phyloP scores from a whole-genome alignment of 2,329 filamentous ascomycete species.

The Triangularia verruculosa region DNA sequence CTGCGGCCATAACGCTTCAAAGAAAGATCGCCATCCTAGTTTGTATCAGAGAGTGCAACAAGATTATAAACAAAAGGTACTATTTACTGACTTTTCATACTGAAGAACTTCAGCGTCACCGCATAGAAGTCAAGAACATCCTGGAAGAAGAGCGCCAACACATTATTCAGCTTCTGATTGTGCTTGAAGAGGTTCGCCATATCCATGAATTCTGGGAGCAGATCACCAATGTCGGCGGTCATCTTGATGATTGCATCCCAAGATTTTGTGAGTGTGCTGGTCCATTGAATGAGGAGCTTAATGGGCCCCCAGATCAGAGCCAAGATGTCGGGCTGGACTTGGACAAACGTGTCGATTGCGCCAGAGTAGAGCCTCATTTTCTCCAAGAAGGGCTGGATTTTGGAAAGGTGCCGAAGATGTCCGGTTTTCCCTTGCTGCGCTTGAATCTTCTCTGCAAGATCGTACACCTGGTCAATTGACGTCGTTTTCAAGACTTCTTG shows the following conservation, averaged over 20 bases:
- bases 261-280: slow-evolving; percentile 42
- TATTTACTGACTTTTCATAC: not conserved
- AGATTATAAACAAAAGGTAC: no score
- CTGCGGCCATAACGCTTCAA: no score
- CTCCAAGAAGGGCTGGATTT: no score
- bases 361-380: slow-evolving; percentile 22
- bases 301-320: slow-evolving; percentile 39
- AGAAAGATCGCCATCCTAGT: no score
- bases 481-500: no score
- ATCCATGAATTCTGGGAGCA: slow-evolving; percentile 31
- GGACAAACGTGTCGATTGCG: slow-evolving; percentile 32
- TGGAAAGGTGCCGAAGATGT: no score
- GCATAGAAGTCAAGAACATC: slow-evolving; percentile 6
- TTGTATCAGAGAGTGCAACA: no score
- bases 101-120: slow-evolving; percentile 2
- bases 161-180: slow-evolving; percentile 8
- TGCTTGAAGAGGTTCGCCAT: slow-evolving; percentile 24
- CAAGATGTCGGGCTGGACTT: slow-evolving; percentile 35
- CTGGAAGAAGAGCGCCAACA: not conserved
- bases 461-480: no score
- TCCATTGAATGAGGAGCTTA: slow-evolving; percentile 57
- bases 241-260: slow-evolving; percentile 17
- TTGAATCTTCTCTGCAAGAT: no score
- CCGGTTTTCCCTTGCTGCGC: no score
- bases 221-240: slow-evolving; percentile 14